phyloP scores from a whole-genome alignment of 306 rosid genomes.

The Rosa lucieae region DNA sequence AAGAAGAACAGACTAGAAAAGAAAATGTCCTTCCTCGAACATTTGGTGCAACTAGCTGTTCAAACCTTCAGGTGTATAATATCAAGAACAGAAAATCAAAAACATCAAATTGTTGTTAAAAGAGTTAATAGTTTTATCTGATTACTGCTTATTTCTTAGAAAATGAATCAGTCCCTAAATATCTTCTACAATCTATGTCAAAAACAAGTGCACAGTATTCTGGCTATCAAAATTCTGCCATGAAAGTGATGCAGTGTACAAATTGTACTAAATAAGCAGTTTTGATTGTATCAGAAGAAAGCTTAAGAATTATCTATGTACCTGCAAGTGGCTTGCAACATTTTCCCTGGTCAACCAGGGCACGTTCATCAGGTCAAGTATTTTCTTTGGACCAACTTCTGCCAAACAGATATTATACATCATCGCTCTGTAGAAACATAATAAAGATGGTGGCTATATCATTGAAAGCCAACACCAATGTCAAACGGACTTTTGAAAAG shows the following conservation, averaged over 20 bases:
- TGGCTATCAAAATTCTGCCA: slow-evolving; percentile 4
- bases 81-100: background rate
- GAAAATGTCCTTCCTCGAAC: background rate
- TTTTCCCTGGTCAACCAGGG: slow-evolving; percentile 93
- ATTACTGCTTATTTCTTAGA: background rate
- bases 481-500: background rate
- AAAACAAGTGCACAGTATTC: background rate
- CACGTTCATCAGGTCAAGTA: slow-evolving; percentile 93
- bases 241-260: slow-evolving; percentile 4
- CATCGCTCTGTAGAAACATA: slow-evolving; percentile 39
- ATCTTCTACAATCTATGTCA: background rate
- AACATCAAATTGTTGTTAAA: background rate
- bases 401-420: slow-evolving; percentile 60
- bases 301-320: slow-evolving; percentile 26
- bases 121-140: background rate
- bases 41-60: slow-evolving; percentile 2
- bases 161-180: background rate
- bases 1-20: background rate
- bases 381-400: slow-evolving; percentile 98
- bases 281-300: background rate
- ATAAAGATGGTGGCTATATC: slow-evolving; percentile 31
- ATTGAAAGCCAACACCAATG: slow-evolving; percentile 21
- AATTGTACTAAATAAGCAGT: background rate
- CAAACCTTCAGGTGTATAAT: background rate
- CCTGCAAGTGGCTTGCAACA: slow-evolving; percentile 99